Evolutionary conservation across 768 basidiomycete genomes (phyloP).

Genomic region (Leccinum uliginosum): DNA sequence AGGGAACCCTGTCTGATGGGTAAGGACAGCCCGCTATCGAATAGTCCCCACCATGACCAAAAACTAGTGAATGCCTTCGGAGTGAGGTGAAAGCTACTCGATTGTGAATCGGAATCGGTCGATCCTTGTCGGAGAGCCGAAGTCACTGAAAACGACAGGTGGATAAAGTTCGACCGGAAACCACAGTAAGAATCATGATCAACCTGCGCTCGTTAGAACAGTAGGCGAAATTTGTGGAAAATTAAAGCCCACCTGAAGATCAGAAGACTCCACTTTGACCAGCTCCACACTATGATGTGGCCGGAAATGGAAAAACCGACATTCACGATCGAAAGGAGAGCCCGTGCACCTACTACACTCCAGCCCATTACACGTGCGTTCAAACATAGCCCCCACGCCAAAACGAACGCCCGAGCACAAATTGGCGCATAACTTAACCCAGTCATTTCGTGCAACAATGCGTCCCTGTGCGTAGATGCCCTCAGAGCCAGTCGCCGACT

Average conservation of each 20-base stretch:
- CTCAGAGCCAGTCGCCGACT: constrained; percentile 4
- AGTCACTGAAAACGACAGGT: constrained; percentile 81
- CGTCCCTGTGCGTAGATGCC: constrained; percentile 19
- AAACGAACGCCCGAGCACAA: constrained; percentile 81
- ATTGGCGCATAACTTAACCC: constrained; percentile 76
- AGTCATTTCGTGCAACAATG: constrained; percentile 30
- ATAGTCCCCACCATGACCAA: constrained; percentile 87
- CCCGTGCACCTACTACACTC: constrained; percentile 63
- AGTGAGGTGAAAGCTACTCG: constrained; percentile 80
- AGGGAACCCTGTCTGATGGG: constrained; percentile 87
- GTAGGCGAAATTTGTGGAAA: not conserved
- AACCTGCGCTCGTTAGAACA: constrained; percentile 29
- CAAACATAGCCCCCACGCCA: constrained; percentile 78
- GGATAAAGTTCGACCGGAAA: constrained; percentile 92
- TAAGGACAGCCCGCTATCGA: constrained; percentile 71
- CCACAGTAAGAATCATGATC: constrained; percentile 73
- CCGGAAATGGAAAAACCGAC: constrained; percentile 74
- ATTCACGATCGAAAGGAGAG: constrained; percentile 65
- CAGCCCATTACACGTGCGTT: constrained; percentile 66
- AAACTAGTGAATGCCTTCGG: constrained; percentile 86
- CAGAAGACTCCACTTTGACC: constrained; percentile 42
- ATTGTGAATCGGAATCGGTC: constrained; percentile 19
- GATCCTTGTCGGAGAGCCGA: constrained; percentile 47
- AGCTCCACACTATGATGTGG: constrained; percentile 77
- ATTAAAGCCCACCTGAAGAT: constrained; percentile 42